Evolutionary conservation across 306 rosid species (phyloP).

Genomic region (Albizia julibrissin): DNA sequence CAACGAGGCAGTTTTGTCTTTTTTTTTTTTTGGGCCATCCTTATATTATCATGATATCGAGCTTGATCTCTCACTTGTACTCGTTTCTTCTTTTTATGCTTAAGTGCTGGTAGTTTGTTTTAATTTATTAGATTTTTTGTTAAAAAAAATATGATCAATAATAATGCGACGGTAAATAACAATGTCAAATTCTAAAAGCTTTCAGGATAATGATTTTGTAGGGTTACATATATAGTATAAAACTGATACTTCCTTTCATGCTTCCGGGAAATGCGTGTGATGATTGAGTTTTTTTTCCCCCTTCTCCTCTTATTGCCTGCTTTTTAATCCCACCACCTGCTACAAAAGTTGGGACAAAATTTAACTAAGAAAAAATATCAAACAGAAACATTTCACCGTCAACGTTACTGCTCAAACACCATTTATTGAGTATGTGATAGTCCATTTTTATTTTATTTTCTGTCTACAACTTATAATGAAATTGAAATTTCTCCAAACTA

Average conservation of each 20-base stretch:
- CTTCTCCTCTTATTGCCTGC: background rate
- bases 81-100: background rate
- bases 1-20: background rate
- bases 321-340: slow-evolving; percentile 2
- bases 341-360: slow-evolving; percentile 4
- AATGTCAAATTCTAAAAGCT: background rate
- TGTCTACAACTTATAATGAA: background rate
- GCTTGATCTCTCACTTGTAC: background rate
- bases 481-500: slow-evolving; percentile 10
- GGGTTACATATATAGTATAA: background rate
- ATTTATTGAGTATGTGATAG: background rate
- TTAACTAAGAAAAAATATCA: background rate
- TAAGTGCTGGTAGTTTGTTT: background rate
- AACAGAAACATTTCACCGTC: background rate
- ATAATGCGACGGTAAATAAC: background rate
- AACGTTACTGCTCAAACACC: background rate
- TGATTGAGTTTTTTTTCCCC: background rate
- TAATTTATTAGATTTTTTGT: background rate
- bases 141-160: background rate
- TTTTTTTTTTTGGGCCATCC: background rate
- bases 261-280: slow-evolving; percentile 21
- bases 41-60: background rate
- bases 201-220: background rate
- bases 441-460: background rate
- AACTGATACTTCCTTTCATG: background rate